Base-by-base conservation (phyloP, 2,329 filamentous ascomycete genomes). In the Bretziella fagacearum region DNA sequence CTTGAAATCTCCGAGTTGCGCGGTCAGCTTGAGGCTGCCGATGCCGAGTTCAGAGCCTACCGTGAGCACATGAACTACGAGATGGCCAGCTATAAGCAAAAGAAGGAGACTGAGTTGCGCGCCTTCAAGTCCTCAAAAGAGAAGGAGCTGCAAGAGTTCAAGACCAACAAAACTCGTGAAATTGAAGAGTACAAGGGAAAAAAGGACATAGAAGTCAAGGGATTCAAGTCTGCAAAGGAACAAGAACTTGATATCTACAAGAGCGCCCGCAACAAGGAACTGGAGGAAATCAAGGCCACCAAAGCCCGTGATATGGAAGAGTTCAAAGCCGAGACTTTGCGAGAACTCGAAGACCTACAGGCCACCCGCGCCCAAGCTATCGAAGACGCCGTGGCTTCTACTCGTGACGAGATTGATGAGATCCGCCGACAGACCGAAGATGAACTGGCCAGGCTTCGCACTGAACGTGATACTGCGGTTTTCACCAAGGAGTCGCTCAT, bases 1-100 rank as follows among this genome's bases (percentile, higher is more conserved):
- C 40, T 50, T 4, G 48, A 50, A 23, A 47, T 50, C 20, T 47
- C 44, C n/a, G 48, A 50, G n/a, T 30, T 50, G 25, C 46, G 40
- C 11, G 48, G 30, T 29, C 48, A 50, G 17, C 39, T 50, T 7
- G 48, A 50, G 35, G 44, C 41, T 2, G 30, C 48, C 3, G 47
- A 20, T 11, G 44, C 48, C 11, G 48, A 50, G 40, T 50, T 50
- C 13, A 10, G 26, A n/a, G 48, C 39, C 1, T 46, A 44, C 15
- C 44, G 48, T 22, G 48, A 50, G 23, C 44, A 44, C 30, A 50
- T 50, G 48, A 36, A 37, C 23, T 18, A 22, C 17, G 48, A 50
- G 26, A 46, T 50, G 33, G 18, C 25, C 20, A 32, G 10, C n/a
- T 50, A 50, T 5, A 50, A 47, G 33, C 40, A 47, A 32, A 46